phyloP scores from a whole-genome alignment of 306 rosid species.

The Alnus rubra region DNA sequence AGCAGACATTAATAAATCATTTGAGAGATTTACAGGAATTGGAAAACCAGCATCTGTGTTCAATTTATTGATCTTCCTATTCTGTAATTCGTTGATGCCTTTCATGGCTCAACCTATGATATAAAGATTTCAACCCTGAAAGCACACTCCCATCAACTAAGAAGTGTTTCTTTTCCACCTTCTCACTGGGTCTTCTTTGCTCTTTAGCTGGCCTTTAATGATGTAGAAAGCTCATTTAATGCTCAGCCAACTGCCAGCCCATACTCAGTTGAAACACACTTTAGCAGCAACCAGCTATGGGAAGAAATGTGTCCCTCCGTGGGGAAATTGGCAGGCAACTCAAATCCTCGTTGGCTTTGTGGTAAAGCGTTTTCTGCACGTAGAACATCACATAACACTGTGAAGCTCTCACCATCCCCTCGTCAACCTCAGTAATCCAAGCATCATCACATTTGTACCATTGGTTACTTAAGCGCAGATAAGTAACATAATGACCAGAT shows the following conservation, averaged over 20 bases:
- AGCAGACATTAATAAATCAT: conserved; percentile 15
- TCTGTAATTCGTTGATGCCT: conserved; percentile 6
- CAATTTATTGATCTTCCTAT: conserved; percentile 3
- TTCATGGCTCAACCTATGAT: background rate
- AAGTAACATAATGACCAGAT: conserved; percentile 84
- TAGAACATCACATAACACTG: conserved; percentile 93
- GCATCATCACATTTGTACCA: conserved; percentile 95
- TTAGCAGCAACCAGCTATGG: conserved; percentile 57
- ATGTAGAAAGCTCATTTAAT: background rate
- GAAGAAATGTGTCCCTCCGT: conserved; percentile 46
- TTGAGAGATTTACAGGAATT: background rate
- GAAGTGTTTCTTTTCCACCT: background rate
- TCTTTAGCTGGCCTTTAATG: conserved; percentile 13
- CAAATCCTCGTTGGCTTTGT: conserved; percentile 52
- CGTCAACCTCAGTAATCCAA: conserved; percentile 88
- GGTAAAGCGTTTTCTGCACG: conserved; percentile 54
- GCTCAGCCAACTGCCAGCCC: background rate
- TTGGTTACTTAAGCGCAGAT: conserved; percentile 58
- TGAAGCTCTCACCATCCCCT: conserved; percentile 71
- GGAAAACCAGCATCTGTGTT: background rate
- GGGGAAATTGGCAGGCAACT: conserved; percentile 48
- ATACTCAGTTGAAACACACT: conserved; percentile 3
- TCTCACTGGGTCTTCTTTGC: conserved; percentile 3
- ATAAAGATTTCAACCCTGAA: background rate
- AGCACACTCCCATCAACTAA: background rate